Percentiles rank a stretch among this genome's conserved stretches.
phyloP scores from a whole-genome alignment of 1,139 yeast species.

The Arxiozyma bovina region DNA sequence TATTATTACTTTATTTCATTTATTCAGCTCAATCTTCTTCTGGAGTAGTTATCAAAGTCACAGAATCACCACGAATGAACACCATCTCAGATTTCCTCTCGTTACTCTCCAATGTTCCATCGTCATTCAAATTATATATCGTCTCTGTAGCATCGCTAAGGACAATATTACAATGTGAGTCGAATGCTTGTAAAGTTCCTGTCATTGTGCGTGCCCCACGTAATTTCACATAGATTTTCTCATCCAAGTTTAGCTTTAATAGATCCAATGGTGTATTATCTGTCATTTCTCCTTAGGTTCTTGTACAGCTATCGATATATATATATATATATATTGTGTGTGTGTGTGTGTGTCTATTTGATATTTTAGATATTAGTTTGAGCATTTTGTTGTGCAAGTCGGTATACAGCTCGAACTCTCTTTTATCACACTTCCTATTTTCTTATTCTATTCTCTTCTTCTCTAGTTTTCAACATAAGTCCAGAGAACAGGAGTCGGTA shows the following conservation, averaged over 20 bases:
- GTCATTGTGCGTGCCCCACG: constrained; percentile 93
- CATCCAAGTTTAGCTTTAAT: constrained; percentile 80
- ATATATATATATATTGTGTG: too few relatives aligned
- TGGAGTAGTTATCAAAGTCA: constrained; percentile 61
- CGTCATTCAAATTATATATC: constrained; percentile 49
- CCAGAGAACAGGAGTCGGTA: background rate
- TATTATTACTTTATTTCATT: too few relatives aligned
- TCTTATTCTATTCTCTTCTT: too few relatives aligned
- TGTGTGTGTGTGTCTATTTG: too few relatives aligned
- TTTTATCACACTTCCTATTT: too few relatives aligned
- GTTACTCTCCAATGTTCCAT: constrained; percentile 35
- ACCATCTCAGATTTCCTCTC: constrained; percentile 80
- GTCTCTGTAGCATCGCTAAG: constrained; percentile 89
- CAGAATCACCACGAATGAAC: constrained; percentile 93
- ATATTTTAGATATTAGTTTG: too few relatives aligned
- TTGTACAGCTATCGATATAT: too few relatives aligned
- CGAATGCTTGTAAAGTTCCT: constrained; percentile 91
- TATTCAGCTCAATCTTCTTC: constrained; percentile 18
- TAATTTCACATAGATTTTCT: constrained; percentile 75
- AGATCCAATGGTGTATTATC: constrained; percentile 69
- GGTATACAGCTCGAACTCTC: too few relatives aligned
- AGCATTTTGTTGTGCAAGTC: too few relatives aligned
- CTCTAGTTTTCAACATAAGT: too few relatives aligned
- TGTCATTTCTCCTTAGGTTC: constrained; percentile 1
- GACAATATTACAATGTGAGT: constrained; percentile 93